Conservation (phyloP, 176 grass and related monocot genomes). For the Carex pumila region DNA sequence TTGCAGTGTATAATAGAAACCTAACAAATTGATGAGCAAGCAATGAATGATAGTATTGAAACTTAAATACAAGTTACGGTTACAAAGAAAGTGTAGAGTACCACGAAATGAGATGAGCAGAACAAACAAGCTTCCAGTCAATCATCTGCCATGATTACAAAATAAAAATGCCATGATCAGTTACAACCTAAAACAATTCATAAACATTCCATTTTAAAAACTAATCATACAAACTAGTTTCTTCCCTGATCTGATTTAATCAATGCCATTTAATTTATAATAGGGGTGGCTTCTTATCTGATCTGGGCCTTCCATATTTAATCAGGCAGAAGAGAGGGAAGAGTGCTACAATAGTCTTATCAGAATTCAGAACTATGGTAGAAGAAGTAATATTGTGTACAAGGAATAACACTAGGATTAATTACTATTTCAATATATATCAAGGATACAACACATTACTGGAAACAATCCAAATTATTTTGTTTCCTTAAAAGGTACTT, state of each 20-base stretch:
- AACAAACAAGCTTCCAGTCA: background rate
- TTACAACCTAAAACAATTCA: background rate
- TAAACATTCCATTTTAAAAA: background rate
- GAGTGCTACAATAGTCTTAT: background rate
- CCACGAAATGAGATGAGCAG: constrained; percentile 7
- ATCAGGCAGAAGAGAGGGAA: background rate
- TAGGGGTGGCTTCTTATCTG: background rate
- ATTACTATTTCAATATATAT: background rate
- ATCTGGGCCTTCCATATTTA: background rate
- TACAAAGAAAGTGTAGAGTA: background rate
- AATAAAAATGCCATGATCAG: background rate
- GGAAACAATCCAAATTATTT: background rate
- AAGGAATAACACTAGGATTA: background rate
- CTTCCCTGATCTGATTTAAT: background rate
- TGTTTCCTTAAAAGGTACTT: background rate
- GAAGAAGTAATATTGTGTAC: background rate
- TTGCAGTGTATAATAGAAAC: background rate
- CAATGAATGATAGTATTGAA: background rate
- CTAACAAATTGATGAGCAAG: background rate
- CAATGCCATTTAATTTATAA: background rate
- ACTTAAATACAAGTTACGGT: background rate
- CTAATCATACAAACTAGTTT: background rate
- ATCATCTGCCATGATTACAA: constrained; percentile 12
- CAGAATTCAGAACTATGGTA: background rate
- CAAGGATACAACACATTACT: background rate